These are phyloP conservation scores for Colletotrichum sidae DNA, from an alignment of 2,329 filamentous ascomycete genomes.

Conservation along the genomic window DNA sequence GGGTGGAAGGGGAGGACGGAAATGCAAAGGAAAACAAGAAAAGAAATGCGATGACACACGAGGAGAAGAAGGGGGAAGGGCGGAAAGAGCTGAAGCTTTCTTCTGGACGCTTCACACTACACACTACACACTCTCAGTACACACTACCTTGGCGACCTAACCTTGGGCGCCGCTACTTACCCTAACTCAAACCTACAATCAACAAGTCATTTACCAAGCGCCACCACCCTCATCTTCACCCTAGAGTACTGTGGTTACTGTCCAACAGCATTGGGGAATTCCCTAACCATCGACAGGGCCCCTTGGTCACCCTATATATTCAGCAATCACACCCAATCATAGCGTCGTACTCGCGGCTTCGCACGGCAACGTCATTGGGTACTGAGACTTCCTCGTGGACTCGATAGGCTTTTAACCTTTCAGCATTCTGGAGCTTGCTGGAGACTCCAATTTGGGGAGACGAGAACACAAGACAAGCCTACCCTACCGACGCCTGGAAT, in stretches of 20 bases:
- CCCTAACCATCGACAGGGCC: constrained; percentile 8
- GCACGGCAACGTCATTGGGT: constrained; percentile 13
- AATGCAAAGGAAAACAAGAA: not conserved
- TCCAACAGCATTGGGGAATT: no score
- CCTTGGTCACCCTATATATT: constrained; percentile 8
- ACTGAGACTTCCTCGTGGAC: not conserved
- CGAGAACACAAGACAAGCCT: no score
- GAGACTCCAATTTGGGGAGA: constrained; percentile 13
- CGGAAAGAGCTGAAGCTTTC: constrained; percentile 4
- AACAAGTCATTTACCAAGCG: not conserved
- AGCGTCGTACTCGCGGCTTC: constrained; percentile 4
- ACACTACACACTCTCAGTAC: no score
- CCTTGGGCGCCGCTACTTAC: constrained; percentile 4
- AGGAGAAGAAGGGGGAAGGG: not conserved
- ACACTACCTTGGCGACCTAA: no score
- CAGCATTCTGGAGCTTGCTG: constrained; percentile 22
- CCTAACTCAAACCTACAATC: constrained; percentile 13
- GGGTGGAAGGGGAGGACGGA: not conserved
- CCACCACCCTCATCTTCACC: constrained; percentile 20
- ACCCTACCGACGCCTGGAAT: no score
- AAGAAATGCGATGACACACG: not conserved
- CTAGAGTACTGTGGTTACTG: no score
- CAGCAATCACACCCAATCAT: constrained; percentile 22
- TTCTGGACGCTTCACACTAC: no score
- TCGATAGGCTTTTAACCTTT: constrained; percentile 23